A percentile compares a stretch with the other conserved stretches of the same genome.
Evolutionary conservation across 1,139 yeast genomes (phyloP).

Genomic region (Nakaseomyces bracarensis): DNA sequence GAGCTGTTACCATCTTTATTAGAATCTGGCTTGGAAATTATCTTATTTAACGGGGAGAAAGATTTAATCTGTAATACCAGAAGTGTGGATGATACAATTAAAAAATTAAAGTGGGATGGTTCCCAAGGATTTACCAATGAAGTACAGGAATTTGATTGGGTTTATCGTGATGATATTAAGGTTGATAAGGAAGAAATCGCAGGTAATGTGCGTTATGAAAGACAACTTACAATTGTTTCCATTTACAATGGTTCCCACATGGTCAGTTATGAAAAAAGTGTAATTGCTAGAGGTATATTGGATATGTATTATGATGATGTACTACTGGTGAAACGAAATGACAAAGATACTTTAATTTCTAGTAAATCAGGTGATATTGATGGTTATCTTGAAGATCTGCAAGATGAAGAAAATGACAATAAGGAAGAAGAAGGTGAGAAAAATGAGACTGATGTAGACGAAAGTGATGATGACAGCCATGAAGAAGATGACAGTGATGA

Average conservation of each 20-base stretch:
- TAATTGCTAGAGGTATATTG: slow-evolving; percentile 58
- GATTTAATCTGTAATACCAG: slow-evolving; percentile 81
- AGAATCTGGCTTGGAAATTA: slow-evolving; percentile 46
- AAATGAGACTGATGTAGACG: slow-evolving; percentile 7
- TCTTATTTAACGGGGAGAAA: slow-evolving; percentile 78
- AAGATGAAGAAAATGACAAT: slow-evolving; percentile 1
- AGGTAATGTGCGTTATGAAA: slow-evolving; percentile 49
- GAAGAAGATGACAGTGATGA: slow-evolving; percentile 9
- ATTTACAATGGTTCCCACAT: slow-evolving; percentile 79
- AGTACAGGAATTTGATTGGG: slow-evolving; percentile 41
- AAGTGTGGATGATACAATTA: slow-evolving; percentile 64
- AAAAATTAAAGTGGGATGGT: slow-evolving; percentile 62
- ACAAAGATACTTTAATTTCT: slow-evolving; percentile 14
- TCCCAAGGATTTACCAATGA: slow-evolving; percentile 46
- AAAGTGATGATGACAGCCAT: slow-evolving; percentile 8
- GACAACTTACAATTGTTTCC: slow-evolving; percentile 70
- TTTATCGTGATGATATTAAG: slow-evolving; percentile 42
- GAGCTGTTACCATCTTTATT: slow-evolving; percentile 58
- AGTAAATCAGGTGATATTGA: slow-evolving; percentile 18
- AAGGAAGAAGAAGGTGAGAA: slow-evolving; percentile 9
- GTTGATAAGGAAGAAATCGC: slow-evolving; percentile 34
- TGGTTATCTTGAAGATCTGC: slow-evolving; percentile 11
- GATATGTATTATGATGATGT: slow-evolving; percentile 36
- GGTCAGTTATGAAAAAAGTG: slow-evolving; percentile 86
- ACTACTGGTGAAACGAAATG: slow-evolving; percentile 12